Base-by-base conservation (phyloP, 805 yeast species). In the Nakazawaea siamensis region DNA sequence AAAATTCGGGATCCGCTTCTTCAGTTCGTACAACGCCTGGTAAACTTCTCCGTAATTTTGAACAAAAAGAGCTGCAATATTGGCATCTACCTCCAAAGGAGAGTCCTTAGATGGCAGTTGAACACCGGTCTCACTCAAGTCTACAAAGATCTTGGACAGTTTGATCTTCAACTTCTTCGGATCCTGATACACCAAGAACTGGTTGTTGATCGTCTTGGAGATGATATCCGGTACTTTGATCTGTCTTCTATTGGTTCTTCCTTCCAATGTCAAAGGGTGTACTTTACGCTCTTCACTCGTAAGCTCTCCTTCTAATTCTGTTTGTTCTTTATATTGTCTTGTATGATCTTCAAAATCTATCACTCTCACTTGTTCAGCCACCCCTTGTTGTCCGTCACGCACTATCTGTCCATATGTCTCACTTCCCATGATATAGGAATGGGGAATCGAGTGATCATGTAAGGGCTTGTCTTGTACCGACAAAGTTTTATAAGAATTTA, bases 31-130 rank as follows among this genome's bases (percentile, higher is more conserved):
- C 25, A 92, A 57, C 0, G 78, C 83, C 43, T 78, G 83, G 35
- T 64, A 64, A 2, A 76, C 54, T 11, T 85, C 70, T 1, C 86
- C 82, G 50, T 85, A 90, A 49, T 84, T 82, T 47, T 84, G 95
- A 3, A 83, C 60, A 48, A 90, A 86, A 9, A 81, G 66, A 0
- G 88, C 79, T 0, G 85, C 88, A 25, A 90, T 75, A 41, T 80
- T 81, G 2, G 92, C 75, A 53, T 88, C 95, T 2, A 80, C 81
- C 32, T 80, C 86, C 35, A 60, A 41, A 18, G 57, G 60, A 0
- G 64, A 52, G 31, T 51, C 55, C 3, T 52, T 38, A 11, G 38
- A 38, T 9, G 35, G 71, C 29, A 60, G 54, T 42, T 78, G 84
- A 1, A 82, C 54, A 39, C 70, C 74, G 1, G 66, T 68, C 12